phyloP scores from a whole-genome alignment of 179 eudicot species.

The Vitellaria paradoxa region DNA sequence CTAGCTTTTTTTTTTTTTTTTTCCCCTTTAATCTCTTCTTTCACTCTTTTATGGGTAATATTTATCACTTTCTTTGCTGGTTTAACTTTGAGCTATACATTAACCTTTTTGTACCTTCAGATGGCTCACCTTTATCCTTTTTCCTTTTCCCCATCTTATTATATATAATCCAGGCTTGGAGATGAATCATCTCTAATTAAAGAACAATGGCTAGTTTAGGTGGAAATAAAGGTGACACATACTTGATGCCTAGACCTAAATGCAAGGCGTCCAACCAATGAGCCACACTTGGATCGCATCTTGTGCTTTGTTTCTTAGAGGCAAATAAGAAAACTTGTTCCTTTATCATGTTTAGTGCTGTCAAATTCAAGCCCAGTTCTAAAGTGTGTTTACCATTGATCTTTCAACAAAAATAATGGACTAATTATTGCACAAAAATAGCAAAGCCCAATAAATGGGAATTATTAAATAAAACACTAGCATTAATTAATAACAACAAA shows the following conservation, averaged over 20 bases:
- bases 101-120: slow-evolving; percentile 16
- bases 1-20: not conserved
- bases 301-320: not conserved
- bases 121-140: not conserved
- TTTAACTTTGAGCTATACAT: slow-evolving; percentile 15
- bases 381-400: too few species aligned
- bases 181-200: not conserved
- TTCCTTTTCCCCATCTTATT: not conserved
- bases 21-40: slow-evolving; percentile 9
- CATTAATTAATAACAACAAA: too few species aligned
- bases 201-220: not conserved
- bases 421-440: too few species aligned
- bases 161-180: not conserved
- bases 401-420: too few species aligned
- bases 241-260: slow-evolving; percentile 4
- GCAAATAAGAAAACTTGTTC: not conserved
- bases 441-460: too few species aligned
- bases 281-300: slow-evolving; percentile 12
- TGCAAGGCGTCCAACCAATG: not conserved
- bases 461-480: too few species aligned
- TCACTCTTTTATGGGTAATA: slow-evolving; percentile 24
- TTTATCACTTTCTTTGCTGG: slow-evolving; percentile 17
- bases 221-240: not conserved
- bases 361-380: not conserved
- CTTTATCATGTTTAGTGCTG: not conserved